Evolutionary conservation across 2,329 filamentous ascomycete genomes (phyloP).

Genomic region (Fusarium mundagurra): DNA sequence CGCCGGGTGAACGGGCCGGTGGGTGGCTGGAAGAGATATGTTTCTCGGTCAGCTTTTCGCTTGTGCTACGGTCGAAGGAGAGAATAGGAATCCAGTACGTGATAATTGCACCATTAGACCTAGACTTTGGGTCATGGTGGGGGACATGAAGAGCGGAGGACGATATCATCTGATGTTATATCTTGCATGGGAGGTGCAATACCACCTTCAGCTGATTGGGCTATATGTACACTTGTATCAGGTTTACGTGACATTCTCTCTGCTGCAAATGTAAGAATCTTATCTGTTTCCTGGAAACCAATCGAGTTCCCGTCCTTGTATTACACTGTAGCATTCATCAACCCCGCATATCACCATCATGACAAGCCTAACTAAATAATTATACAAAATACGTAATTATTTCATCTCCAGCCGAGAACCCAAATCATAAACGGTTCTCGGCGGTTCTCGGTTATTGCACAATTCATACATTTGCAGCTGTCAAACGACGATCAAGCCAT

Average conservation of each 20-base stretch:
- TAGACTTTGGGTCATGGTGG: slow-evolving; percentile 12
- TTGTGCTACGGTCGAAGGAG: neutral
- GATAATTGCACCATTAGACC: slow-evolving; percentile 18
- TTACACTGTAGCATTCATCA: neutral
- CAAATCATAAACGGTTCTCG: slow-evolving; percentile 12
- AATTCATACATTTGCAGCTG: neutral
- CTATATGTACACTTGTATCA: neutral
- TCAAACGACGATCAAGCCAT: slow-evolving; percentile 18
- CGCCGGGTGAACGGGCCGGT: slow-evolving; percentile 13
- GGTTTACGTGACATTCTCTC: neutral
- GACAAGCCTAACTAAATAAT: neutral
- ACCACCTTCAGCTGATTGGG: neutral
- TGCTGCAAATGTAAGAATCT: neutral
- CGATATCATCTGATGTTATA: neutral
- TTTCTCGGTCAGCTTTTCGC: neutral
- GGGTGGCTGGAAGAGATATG: neutral
- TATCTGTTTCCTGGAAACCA: neutral
- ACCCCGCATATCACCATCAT: slow-evolving; percentile 14
- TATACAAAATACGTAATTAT: neutral
- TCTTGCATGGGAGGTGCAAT: neutral
- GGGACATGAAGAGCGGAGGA: neutral
- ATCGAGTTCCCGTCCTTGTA: neutral
- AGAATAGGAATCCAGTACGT: neutral
- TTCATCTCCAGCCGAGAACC: neutral
- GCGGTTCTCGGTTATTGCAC: slow-evolving; percentile 27